Evolutionary conservation across 2,329 filamentous ascomycete genomes (phyloP), one percentile per base, ranked within the genome.

Genomic region (Fusarium sambucinum): DNA sequence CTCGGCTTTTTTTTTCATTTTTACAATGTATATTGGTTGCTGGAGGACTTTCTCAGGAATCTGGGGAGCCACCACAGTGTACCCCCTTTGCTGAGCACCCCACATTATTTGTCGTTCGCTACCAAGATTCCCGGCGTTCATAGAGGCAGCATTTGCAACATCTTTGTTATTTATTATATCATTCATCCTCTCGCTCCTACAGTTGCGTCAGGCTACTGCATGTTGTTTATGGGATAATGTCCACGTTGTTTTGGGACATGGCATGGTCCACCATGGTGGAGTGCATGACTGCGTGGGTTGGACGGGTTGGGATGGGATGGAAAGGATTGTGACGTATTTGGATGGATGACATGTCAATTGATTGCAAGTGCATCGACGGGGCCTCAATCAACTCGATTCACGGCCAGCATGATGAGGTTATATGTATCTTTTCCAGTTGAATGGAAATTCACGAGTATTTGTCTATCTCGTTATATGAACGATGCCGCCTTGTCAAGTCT

Each of bases 101-200:
- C 25, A 40, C 37, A 11, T 45, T 57, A 47, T 60, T 56, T 68
- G 59, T 70, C 68, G 48, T 70, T 70, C 68, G 67, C 40, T 70
- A 68, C 41, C 52, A 70, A 70, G 29, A 65, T 70, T 68, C 63
- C 67, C 63, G 68, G 68, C 67, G 68, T 70, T 69, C 55, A 65
- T 68, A 70, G 63, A 70, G 68, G 67, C 63, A 68, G 63, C 68
- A 70, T 70, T 64, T 55, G 55, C 58, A 57, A 57, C 59, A 55
- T 64, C 33, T 52, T 54, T 64, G 46, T 46, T 59, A 42, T 41
- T 54, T 40, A 42, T 52, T 55, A 48, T 44, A 61, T 51, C 23
- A 51, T 65, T 56, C 63, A 55, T 68, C 59, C 63, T 65, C 42
- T 63, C 61, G 41, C 53, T 57, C 40, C 62, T 44, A 40, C 44